Conservation (phyloP, 2,329 filamentous ascomycete genomes). For the Phyllosticta citrichinensis region DNA sequence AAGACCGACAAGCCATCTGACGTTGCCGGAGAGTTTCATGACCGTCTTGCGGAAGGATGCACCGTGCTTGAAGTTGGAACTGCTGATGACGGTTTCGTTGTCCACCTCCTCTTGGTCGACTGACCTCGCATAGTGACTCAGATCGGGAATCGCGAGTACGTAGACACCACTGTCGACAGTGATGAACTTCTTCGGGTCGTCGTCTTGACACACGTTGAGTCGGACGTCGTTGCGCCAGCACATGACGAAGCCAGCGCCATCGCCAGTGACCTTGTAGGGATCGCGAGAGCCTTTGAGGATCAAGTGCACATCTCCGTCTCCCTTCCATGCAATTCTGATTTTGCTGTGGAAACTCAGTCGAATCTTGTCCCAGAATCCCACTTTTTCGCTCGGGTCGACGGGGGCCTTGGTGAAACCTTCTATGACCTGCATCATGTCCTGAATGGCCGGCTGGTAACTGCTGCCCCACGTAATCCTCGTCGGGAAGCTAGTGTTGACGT, state of each 20-base stretch:
- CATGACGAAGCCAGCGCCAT: constrained; percentile 93
- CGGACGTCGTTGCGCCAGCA: constrained; percentile 94
- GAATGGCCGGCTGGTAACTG: constrained; percentile 93
- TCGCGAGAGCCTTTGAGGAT: constrained; percentile 85
- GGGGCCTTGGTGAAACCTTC: constrained; percentile 96
- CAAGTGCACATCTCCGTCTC: constrained; percentile 89
- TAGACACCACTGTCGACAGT: constrained; percentile 92
- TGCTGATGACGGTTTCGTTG: constrained; percentile 48
- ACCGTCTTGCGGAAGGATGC: constrained; percentile 96
- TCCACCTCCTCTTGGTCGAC: constrained; percentile 42
- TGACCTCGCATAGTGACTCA: constrained; percentile 74
- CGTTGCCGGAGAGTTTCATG: constrained; percentile 96
- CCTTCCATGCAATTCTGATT: constrained; percentile 82
- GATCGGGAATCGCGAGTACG: constrained; percentile 87
- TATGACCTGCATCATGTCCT: constrained; percentile 99
- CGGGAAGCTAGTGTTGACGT: constrained; percentile 86
- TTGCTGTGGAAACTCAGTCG: constrained; percentile 88
- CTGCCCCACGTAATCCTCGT: constrained; percentile 96
- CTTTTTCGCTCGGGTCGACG: constrained; percentile 82
- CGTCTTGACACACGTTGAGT: constrained; percentile 73
- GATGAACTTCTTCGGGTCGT: constrained; percentile 90
- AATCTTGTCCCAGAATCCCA: constrained; percentile 99
- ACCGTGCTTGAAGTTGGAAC: constrained; percentile 57
- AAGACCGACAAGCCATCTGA: constrained; percentile 82
- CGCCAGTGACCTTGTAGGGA: constrained; percentile 84